These are phyloP conservation scores for Tausonia pullulans DNA, from an alignment of 1,284 basidiomycete species.

Conservation along the genomic window DNA sequence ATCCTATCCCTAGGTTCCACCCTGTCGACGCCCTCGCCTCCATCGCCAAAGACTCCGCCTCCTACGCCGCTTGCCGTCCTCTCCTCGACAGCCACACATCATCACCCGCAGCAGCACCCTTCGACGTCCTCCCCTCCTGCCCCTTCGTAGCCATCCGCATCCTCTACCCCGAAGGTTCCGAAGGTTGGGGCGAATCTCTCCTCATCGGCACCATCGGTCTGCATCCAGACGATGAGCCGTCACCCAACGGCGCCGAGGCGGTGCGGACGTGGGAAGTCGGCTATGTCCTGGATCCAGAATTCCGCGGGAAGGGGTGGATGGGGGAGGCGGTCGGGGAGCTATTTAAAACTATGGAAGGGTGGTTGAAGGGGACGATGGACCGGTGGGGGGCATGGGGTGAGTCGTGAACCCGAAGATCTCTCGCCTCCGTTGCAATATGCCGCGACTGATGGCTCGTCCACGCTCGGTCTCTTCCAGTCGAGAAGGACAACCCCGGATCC, in stretches of 20 bases:
- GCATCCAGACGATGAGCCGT: neutral
- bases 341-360: no score
- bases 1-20: neutral
- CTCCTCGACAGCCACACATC: neutral
- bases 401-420: no score
- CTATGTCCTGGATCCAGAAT: neutral
- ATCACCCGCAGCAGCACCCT: no score
- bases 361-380: no score
- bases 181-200: no score
- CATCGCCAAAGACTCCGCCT: neutral
- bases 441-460: neutral
- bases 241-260: no score
- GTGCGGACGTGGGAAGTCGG: neutral
- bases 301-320: neutral
- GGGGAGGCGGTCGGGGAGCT: no score
- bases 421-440: neutral
- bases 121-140: neutral
- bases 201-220: slow-evolving; percentile 1
- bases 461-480: neutral
- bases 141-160: neutral
- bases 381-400: no score
- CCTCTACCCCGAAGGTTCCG: neutral
- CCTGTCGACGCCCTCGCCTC: neutral
- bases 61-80: neutral
- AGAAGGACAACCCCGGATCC: neutral